These are phyloP conservation scores for Penicillium sp. DNA, from an alignment of 2,329 filamentous ascomycete species.

Conservation along the genomic window DNA sequence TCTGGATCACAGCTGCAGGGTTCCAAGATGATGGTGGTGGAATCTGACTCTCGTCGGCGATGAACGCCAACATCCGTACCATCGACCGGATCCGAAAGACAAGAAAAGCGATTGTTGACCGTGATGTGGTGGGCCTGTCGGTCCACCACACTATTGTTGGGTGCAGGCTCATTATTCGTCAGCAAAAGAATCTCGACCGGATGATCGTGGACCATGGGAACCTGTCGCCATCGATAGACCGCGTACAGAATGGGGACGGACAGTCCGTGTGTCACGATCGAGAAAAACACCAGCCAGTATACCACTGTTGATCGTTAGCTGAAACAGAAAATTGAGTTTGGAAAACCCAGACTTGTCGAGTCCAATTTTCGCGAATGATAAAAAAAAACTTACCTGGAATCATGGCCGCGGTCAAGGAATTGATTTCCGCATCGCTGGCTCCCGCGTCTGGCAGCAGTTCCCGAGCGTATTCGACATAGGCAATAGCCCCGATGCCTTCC, in stretches of 20 bases:
- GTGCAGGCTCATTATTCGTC: conserved; percentile 31
- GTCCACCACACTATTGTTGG: conserved; percentile 30
- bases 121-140: conserved; percentile 25
- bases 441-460: conserved; percentile 40
- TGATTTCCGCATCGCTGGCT: conserved; percentile 37
- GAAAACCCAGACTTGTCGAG: no score
- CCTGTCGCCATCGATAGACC: conserved; percentile 27
- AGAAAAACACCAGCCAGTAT: conserved; percentile 43
- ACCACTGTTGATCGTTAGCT: conserved; percentile 27
- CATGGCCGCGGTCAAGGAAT: conserved; percentile 37
- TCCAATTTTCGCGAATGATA: no score
- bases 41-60: conserved; percentile 7
- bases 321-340: no score
- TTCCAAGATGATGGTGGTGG: conserved; percentile 1
- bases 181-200: conserved; percentile 30
- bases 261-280: conserved; percentile 36
- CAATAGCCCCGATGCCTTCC: conserved; percentile 40
- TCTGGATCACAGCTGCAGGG: not conserved
- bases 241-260: conserved; percentile 33
- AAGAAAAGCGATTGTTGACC: conserved; percentile 33
- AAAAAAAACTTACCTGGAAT: conserved; percentile 26
- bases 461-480: conserved; percentile 43
- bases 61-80: not conserved
- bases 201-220: conserved; percentile 28
- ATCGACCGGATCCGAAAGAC: conserved; percentile 6